Evolutionary conservation across 139 green algal genomes (phyloP).

Genomic region (Yamagishiella unicocca): DNA sequence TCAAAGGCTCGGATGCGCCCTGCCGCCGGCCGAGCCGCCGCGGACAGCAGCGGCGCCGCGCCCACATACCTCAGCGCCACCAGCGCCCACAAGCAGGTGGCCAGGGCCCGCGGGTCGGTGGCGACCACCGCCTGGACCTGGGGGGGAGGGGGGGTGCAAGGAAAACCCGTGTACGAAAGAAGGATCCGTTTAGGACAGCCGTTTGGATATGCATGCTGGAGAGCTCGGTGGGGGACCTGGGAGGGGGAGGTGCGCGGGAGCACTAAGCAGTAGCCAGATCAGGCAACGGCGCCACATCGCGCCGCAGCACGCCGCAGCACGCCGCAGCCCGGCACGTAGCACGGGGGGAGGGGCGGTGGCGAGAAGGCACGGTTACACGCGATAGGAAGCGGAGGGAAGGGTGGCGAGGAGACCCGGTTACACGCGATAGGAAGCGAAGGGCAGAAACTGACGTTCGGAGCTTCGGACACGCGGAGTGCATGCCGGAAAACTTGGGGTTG

Average conservation of each 20-base stretch:
- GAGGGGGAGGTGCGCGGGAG: background rate
- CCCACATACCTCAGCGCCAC: background rate
- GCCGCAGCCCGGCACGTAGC: background rate
- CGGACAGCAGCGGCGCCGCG: background rate
- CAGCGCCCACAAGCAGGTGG: slow-evolving; percentile 34
- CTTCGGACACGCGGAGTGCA: background rate
- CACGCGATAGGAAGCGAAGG: no score
- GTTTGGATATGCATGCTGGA: no score
- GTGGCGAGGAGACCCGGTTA: no score
- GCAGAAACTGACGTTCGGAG: background rate
- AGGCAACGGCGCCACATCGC: background rate
- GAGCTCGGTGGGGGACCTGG: background rate
- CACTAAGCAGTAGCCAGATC: background rate
- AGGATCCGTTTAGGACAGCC: no score
- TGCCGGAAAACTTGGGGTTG: background rate
- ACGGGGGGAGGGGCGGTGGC: no score
- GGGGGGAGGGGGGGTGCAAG: background rate
- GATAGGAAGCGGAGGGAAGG: no score
- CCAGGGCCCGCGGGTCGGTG: slow-evolving; percentile 6
- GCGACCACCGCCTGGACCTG: background rate
- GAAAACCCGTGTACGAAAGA: no score
- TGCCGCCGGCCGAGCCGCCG: background rate
- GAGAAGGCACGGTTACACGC: no score
- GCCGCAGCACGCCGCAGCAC: background rate
- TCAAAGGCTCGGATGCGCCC: background rate